These are phyloP conservation scores for Zygosaccharomyces rouxii DNA, from an alignment of 805 yeast species.

Conservation along the genomic window DNA sequence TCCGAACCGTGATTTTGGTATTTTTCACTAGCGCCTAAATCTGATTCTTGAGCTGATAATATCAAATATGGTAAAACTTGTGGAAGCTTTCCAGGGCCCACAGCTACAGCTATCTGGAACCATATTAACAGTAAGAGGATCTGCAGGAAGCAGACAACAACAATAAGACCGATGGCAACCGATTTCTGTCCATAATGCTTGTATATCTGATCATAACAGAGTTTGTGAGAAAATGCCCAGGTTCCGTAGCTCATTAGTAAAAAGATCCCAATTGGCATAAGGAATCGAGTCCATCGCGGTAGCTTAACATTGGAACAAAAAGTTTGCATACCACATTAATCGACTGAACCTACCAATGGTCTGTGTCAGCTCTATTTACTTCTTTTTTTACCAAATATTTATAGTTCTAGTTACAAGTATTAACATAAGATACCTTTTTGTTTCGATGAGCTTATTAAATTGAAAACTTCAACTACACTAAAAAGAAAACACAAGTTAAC, in stretches of 20 bases:
- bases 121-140: conserved; percentile 16
- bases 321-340: conserved; percentile 4
- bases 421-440: neutral
- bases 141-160: conserved; percentile 14
- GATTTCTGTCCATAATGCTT: conserved; percentile 12
- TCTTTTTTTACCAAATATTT: neutral
- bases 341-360: neutral
- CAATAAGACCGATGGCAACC: conserved; percentile 24
- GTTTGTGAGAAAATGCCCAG: conserved; percentile 42
- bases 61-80: conserved; percentile 25
- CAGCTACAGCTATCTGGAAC: conserved; percentile 17
- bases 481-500: neutral
- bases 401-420: neutral
- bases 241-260: conserved; percentile 39
- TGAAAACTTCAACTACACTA: neutral
- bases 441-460: neutral
- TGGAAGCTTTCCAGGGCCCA: conserved; percentile 31
- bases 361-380: neutral
- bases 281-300: conserved; percentile 13
- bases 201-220: conserved; percentile 38
- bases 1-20: conserved; percentile 22
- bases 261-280: conserved; percentile 31
- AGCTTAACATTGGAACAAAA: conserved; percentile 1
- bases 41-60: conserved; percentile 7
- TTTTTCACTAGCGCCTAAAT: neutral